Evolutionary conservation across 805 yeast species (phyloP).

Genomic region (Zygosaccharomyces siamensis): DNA sequence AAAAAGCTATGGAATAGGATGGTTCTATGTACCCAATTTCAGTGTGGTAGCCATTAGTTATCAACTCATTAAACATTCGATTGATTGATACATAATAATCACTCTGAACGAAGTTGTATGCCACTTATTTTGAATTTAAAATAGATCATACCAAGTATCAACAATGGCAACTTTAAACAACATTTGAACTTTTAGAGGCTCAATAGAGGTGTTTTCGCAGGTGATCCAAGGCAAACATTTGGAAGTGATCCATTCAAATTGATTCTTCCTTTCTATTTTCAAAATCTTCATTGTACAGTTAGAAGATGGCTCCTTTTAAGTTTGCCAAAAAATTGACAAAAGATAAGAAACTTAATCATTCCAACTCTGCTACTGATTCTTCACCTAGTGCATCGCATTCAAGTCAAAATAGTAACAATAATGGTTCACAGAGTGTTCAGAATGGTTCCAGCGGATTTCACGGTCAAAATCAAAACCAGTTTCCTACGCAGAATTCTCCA

Average conservation of each 20-base stretch:
- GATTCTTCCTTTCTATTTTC: too few species aligned
- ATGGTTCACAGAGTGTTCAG: slow-evolving; percentile 1
- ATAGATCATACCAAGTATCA: neutral
- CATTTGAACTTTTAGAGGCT: neutral
- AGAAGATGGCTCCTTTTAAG: slow-evolving; percentile 51
- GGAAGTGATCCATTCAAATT: neutral
- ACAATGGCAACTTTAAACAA: neutral
- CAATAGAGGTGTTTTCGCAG: neutral
- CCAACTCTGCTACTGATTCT: slow-evolving; percentile 7
- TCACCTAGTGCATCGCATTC: slow-evolving; percentile 1
- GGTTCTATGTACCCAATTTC: neutral
- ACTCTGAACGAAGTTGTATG: neutral
- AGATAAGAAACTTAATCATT: slow-evolving; percentile 22
- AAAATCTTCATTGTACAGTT: too few species aligned
- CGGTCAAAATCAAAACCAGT: slow-evolving; percentile 15
- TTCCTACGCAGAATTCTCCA: slow-evolving; percentile 14
- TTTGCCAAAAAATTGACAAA: slow-evolving; percentile 47
- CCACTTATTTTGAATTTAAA: neutral
- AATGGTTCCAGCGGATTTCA: slow-evolving; percentile 12
- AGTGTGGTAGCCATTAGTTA: neutral
- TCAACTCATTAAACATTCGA: neutral
- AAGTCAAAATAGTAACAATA: slow-evolving; percentile 1
- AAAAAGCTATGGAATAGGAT: too few species aligned
- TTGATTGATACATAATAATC: neutral
- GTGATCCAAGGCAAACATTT: neutral